These are phyloP conservation scores for Tolypocladium pustulatum DNA, from an alignment of 2,329 filamentous ascomycete genomes.

Conservation along the genomic window DNA sequence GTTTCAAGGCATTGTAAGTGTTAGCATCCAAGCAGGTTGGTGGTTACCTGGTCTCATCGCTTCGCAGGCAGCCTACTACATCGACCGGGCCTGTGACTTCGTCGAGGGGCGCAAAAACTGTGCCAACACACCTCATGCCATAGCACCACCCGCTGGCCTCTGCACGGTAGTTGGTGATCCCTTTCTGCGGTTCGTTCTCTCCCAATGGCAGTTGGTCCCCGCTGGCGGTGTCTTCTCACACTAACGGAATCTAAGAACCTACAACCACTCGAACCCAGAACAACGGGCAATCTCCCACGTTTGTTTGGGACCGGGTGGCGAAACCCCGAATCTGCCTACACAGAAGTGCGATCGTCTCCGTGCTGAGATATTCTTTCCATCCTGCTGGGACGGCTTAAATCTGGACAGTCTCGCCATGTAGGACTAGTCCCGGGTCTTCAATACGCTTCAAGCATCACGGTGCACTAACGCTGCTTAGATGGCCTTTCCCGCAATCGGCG, in stretches of 20 bases:
- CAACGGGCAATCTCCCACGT: slow-evolving; percentile 43
- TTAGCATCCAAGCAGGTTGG: neutral
- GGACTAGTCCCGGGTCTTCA: neutral
- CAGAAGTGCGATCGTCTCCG: slow-evolving; percentile 41
- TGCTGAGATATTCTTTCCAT: slow-evolving; percentile 46
- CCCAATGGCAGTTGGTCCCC: too few species aligned
- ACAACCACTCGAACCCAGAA: slow-evolving; percentile 29
- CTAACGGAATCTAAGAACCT: slow-evolving; percentile 19
- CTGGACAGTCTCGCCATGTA: slow-evolving; percentile 42
- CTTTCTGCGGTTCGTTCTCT: slow-evolving; percentile 23
- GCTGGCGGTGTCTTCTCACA: neutral
- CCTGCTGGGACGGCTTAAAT: slow-evolving; percentile 52
- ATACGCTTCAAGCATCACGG: too few species aligned
- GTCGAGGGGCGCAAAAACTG: slow-evolving; percentile 12
- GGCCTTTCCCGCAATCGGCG: slow-evolving; percentile 16
- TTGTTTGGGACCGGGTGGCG: slow-evolving; percentile 34
- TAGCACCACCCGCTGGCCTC: slow-evolving; percentile 51
- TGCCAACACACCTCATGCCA: slow-evolving; percentile 18
- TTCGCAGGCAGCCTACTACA: slow-evolving; percentile 16
- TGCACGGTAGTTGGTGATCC: slow-evolving; percentile 56
- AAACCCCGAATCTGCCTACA: slow-evolving; percentile 39
- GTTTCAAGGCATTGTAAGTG: slow-evolving; percentile 17
- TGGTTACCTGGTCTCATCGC: neutral
- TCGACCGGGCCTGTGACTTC: slow-evolving; percentile 16
- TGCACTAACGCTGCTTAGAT: slow-evolving; percentile 7